phyloP scores from a whole-genome alignment of 2,329 filamentous ascomycete genomes.

The Ophiostoma quercus region DNA sequence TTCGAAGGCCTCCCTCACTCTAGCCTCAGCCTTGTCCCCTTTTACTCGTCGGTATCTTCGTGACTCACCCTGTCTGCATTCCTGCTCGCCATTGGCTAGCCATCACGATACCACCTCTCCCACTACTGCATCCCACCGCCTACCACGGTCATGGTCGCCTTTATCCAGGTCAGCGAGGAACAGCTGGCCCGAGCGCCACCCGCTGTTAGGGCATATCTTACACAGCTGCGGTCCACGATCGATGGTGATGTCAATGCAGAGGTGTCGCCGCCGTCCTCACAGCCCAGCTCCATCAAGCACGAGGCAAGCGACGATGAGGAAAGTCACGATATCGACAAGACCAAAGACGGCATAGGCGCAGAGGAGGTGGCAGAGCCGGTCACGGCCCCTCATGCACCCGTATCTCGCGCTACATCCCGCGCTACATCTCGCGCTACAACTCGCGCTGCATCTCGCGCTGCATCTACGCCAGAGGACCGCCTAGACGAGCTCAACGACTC shows the following conservation, averaged over 20 bases:
- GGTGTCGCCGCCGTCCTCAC: background rate
- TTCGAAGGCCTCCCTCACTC: background rate
- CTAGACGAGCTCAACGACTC: slow-evolving; percentile 10
- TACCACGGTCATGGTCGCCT: background rate
- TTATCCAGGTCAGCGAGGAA: slow-evolving; percentile 10
- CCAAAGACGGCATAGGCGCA: background rate
- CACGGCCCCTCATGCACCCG: background rate
- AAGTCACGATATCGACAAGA: background rate
- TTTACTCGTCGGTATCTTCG: background rate
- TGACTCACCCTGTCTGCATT: background rate
- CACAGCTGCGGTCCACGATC: slow-evolving; percentile 1
- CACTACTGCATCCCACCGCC: no score
- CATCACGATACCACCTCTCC: background rate
- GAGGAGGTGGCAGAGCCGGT: slow-evolving; percentile 8
- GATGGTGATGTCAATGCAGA: background rate
- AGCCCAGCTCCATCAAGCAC: background rate
- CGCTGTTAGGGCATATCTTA: slow-evolving; percentile 7
- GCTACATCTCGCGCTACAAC: background rate
- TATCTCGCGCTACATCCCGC: background rate
- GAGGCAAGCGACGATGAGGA: background rate
- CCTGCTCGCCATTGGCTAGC: background rate
- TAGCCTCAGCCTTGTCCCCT: background rate
- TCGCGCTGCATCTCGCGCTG: background rate
- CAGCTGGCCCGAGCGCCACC: slow-evolving; percentile 7
- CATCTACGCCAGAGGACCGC: background rate